Conservation (phyloP, 176 grass and related monocot species). For the Aegilops tauschii region DNA sequence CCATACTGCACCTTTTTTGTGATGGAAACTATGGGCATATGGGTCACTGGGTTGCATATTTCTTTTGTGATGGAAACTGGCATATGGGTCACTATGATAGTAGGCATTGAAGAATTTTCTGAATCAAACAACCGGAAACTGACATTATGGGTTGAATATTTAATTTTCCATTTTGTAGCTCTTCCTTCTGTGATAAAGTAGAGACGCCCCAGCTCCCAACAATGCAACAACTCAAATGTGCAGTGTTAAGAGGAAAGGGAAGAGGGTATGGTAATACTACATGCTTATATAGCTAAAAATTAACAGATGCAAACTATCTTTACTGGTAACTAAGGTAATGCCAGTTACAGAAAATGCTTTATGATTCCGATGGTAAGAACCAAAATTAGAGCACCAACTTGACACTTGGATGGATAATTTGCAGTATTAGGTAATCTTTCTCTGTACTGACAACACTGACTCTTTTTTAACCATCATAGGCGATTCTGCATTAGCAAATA, state of each 20-base stretch:
- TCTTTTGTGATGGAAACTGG: no score
- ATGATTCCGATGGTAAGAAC: background rate
- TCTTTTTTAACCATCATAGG: background rate
- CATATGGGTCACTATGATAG: no score
- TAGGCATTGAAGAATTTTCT: background rate
- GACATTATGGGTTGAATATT: background rate
- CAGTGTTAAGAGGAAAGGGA: background rate
- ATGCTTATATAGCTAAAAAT: background rate
- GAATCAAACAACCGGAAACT: background rate
- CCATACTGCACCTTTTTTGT: background rate
- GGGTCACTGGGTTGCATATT: no score
- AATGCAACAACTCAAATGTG: background rate
- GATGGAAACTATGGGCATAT: background rate
- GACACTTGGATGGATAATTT: background rate
- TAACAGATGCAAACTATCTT: background rate
- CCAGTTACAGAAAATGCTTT: background rate
- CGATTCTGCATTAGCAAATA: background rate
- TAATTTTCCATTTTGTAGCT: background rate
- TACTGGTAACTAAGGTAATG: background rate
- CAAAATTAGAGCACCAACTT: constrained; percentile 1
- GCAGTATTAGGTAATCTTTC: background rate
- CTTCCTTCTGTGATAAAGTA: constrained; percentile 1
- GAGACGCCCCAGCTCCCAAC: background rate
- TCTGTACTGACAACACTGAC: background rate
- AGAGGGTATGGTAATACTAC: background rate